Conservation (phyloP, 345 rosid genomes). For the Excoecaria cochinchinensis region DNA sequence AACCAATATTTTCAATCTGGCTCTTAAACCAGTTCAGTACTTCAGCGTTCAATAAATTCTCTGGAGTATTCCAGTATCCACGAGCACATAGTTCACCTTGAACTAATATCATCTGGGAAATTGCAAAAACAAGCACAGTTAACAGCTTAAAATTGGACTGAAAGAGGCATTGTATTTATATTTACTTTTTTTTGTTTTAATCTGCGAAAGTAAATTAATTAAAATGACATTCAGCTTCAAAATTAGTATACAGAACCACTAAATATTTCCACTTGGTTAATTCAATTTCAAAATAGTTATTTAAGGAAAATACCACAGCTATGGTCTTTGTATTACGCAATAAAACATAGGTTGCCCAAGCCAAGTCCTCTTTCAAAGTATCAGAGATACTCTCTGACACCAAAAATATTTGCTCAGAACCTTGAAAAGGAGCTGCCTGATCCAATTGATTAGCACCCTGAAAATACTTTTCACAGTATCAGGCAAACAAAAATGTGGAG, state of each 20-base stretch:
- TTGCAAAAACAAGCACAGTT: constrained; percentile 8
- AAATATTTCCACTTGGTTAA: neutral
- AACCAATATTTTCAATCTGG: constrained; percentile 52
- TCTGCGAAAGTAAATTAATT: neutral
- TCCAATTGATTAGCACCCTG: constrained; percentile 59
- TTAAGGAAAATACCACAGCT: constrained; percentile 52
- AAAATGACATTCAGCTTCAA: neutral
- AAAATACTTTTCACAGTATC: constrained; percentile 7
- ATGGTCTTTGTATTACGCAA: constrained; percentile 73
- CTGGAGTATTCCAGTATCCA: constrained; percentile 81
- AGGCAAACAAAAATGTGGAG: neutral
- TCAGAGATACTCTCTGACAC: constrained; percentile 51
- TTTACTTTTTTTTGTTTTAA: neutral
- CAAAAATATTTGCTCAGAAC: constrained; percentile 61
- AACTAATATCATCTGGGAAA: constrained; percentile 54
- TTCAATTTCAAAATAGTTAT: neutral
- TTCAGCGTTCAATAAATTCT: constrained; percentile 43
- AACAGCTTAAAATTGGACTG: neutral
- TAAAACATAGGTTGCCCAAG: constrained; percentile 84
- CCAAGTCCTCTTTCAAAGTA: constrained; percentile 63
- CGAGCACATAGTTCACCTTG: constrained; percentile 67
- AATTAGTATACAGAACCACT: neutral
- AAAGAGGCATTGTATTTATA: neutral
- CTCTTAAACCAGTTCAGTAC: constrained; percentile 59
- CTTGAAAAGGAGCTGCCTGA: constrained; percentile 54